Evolutionary conservation across 345 rosid species (phyloP), one percentile per base, ranked within the genome.

Genomic region (Combretum micranthum): DNA sequence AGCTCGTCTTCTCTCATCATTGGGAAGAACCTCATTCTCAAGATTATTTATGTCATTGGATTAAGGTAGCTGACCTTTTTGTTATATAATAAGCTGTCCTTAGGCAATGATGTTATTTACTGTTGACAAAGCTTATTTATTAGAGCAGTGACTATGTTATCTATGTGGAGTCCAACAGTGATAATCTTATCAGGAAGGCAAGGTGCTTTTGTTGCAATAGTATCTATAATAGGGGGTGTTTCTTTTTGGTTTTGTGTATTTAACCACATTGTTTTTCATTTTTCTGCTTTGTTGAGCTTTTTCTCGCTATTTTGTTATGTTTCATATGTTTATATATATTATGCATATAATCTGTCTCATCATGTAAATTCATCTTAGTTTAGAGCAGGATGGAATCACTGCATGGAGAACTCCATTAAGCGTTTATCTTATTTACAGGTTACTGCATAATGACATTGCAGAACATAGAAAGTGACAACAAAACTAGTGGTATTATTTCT

Each of bases 131-230:
- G 50, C 57, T 71, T 80, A 69, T 50, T 65, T 32, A 64, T 69
- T 47, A 79, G 67, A 75, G 57, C 82, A 32, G 62, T 76, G 43
- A 74, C 82, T 42, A 57, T 92, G 58, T 62, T 82, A 60, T 88
- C 97, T 67, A 75, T 87, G 18, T 84, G 83, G 76, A 88, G 95
- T 74, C 64, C 97, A 64, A 75, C 93, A 42, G 60, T 92, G 50
- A 84, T 88, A 50, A 44, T 83, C 64, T 66, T 92, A 69, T 83
- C 83, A 4, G 97, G 97, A 62, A 80, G 77, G 62, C 98, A 92
- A 75, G 98, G 97, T 65, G 64, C 98, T 44, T 66, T 85, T 80
- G 69, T 82, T 45, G 80, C 85, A 54, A 64, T 86, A 68, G 95
- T 80, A 59, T 74, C 75, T 45, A 32, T 88, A 42, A 50, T 80